These are phyloP conservation scores for Thraustotheca clavata DNA, from an alignment of 352 stramenopile species.

Conservation along the genomic window DNA sequence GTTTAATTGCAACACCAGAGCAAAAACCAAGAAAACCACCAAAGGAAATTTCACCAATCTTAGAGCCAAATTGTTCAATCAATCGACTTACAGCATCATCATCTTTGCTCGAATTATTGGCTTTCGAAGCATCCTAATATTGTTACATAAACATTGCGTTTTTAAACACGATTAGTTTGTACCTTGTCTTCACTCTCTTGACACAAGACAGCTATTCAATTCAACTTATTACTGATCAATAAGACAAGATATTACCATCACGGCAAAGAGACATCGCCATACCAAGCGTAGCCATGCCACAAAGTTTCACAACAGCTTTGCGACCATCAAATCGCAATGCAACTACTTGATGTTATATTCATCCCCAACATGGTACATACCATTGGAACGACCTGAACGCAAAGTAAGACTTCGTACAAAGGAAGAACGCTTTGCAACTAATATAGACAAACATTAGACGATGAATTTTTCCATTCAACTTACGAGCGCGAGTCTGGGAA, in stretches of 20 bases:
- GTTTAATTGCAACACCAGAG: conserved; percentile 77
- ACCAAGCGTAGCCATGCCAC: conserved; percentile 9
- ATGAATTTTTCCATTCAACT: neutral
- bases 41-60: conserved; percentile 62
- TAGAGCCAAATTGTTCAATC: conserved; percentile 50
- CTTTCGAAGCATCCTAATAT: neutral
- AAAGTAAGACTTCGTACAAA: conserved; percentile 6
- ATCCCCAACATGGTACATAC: neutral
- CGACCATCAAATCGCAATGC: conserved; percentile 12
- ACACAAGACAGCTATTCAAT: neutral
- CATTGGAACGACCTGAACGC: conserved; percentile 4
- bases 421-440: conserved; percentile 7
- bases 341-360: neutral
- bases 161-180: no score
- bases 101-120: neutral
- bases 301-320: neutral
- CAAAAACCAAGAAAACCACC: conserved; percentile 65
- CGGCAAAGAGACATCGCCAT: neutral
- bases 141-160: no score
- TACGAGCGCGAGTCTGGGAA: neutral
- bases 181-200: neutral
- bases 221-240: neutral
- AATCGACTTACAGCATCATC: conserved; percentile 49
- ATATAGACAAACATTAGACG: neutral
- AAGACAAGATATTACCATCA: neutral